Percentiles rank a stretch among this genome's conserved stretches.
Evolutionary conservation across 83 land plant species (phyloP).

Genomic region (Picea mariana): DNA sequence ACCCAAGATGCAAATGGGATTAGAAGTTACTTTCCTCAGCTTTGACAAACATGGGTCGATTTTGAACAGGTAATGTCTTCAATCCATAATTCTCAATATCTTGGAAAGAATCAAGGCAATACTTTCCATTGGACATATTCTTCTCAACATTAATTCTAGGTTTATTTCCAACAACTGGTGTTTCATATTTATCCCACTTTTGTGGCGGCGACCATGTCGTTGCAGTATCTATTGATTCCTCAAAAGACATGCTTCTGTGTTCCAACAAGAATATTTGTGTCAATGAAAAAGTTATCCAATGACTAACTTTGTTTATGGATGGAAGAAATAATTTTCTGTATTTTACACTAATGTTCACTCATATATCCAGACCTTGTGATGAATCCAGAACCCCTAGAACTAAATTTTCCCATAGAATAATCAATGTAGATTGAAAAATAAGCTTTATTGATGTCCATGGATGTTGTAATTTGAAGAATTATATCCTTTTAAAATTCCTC

Average conservation of each 20-base stretch:
- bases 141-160: no score
- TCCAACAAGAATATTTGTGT: neutral
- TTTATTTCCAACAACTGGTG: conserved; percentile 29
- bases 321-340: conserved; percentile 12
- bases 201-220: conserved; percentile 42
- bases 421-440: neutral
- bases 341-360: neutral
- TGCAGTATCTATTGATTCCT: conserved; percentile 43
- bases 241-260: neutral
- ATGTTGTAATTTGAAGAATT: neutral
- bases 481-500: neutral
- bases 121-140: no score
- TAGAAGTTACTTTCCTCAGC: no score
- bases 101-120: no score
- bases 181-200: conserved; percentile 35
- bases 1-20: no score
- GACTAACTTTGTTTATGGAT: neutral
- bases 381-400: conserved; percentile 2
- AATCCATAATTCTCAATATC: no score
- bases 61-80: no score
- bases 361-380: conserved; percentile 14
- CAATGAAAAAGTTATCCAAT: neutral
- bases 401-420: neutral
- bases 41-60: no score
- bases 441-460: neutral